Percentiles rank a stretch among this genome's conserved stretches.
Conservation (phyloP, 768 basidiomycete genomes). For the Amanita thiersii region DNA sequence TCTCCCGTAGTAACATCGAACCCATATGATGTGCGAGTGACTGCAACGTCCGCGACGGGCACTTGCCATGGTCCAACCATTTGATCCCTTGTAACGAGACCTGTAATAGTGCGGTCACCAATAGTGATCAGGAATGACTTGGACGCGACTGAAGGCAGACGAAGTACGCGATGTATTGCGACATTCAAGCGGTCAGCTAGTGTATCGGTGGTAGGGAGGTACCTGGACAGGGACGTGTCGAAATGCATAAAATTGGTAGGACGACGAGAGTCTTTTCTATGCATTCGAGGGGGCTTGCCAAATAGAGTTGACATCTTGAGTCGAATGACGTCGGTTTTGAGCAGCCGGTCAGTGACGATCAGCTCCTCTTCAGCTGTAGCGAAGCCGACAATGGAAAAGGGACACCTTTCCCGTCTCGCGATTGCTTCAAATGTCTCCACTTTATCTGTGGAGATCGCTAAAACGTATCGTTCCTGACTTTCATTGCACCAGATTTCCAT, state of each 20-base stretch:
- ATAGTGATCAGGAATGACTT: conserved; percentile 99
- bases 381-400: conserved; percentile 84
- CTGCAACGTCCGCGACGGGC: conserved; percentile 94
- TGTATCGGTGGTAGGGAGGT: conserved; percentile 40
- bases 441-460: conserved; percentile 70
- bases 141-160: conserved; percentile 86
- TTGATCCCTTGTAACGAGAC: conserved; percentile 92
- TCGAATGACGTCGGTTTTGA: conserved; percentile 72
- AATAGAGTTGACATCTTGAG: conserved; percentile 94
- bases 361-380: conserved; percentile 80
- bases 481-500: conserved; percentile 99
- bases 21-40: conserved; percentile 91
- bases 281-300: conserved; percentile 92
- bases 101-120: conserved; percentile 90
- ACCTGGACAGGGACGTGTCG: conserved; percentile 61
- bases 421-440: conserved; percentile 62
- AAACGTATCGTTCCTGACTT: conserved; percentile 94
- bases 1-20: conserved; percentile 82
- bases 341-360: conserved; percentile 81
- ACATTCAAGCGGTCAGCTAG: conserved; percentile 42
- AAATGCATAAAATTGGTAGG: conserved; percentile 39
- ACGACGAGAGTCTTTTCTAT: conserved; percentile 54
- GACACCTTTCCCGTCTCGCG: conserved; percentile 85
- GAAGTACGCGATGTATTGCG: conserved; percentile 79
- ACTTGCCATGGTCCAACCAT: conserved; percentile 99